These are phyloP conservation scores for Mortierella hygrophila DNA, from an alignment of 192 early-diverging fungal species.

Conservation along the genomic window DNA sequence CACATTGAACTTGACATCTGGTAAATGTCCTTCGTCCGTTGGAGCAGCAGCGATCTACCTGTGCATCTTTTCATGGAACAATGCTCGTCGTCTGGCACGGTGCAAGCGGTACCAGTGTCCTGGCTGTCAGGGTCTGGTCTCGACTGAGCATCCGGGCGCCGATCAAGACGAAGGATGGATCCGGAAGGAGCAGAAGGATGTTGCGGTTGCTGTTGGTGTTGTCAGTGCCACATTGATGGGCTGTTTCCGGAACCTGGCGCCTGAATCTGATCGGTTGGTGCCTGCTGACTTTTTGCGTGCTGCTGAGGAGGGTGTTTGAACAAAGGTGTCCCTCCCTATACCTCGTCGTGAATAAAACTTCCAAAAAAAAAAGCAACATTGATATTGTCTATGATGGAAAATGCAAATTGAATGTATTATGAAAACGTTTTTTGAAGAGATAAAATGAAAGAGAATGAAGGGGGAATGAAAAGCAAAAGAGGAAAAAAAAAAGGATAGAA, in stretches of 20 bases:
- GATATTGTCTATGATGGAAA: not conserved
- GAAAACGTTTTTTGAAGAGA: not conserved
- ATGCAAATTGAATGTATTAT: not conserved
- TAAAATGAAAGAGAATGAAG: not conserved
- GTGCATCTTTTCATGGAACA: conserved; percentile 70
- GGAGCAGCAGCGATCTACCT: conserved; percentile 75
- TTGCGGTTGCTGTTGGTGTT: conserved; percentile 66
- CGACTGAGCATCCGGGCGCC: conserved; percentile 25
- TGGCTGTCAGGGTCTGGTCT: conserved; percentile 13
- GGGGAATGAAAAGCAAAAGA: not conserved
- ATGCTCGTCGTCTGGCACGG: conserved; percentile 28
- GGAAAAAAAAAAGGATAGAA: not conserved
- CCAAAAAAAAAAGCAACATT: too few relatives aligned
- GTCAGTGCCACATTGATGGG: conserved; percentile 73
- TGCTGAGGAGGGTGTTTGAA: conserved; percentile 26
- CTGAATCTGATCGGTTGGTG: conserved; percentile 49
- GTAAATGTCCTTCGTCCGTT: conserved; percentile 74
- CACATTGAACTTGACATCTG: conserved; percentile 68
- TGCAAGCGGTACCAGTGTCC: conserved; percentile 50
- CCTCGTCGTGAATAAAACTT: too few relatives aligned
- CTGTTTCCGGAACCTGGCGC: conserved; percentile 64
- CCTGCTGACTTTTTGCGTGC: conserved; percentile 54
- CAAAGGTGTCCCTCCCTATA: too few relatives aligned
- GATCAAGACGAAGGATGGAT: conserved; percentile 55
- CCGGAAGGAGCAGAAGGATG: conserved; percentile 65